A percentile compares a stretch with the other conserved stretches of the same genome.
These are phyloP conservation scores for Phytophthora cactorum DNA, from an alignment of 352 stramenopile species.

Conservation along the genomic window DNA sequence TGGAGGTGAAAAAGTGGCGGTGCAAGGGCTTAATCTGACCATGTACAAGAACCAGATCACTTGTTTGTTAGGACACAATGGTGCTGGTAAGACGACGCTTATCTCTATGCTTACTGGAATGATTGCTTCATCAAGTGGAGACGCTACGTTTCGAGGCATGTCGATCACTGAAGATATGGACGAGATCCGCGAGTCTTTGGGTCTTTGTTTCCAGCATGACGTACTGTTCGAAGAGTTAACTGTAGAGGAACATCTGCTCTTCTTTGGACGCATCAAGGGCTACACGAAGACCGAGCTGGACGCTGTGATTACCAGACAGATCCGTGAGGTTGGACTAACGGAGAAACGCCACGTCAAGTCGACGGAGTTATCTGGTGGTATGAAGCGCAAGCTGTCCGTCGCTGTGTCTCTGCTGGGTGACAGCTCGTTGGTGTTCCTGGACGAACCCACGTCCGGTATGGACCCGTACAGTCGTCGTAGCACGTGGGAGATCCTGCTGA, in stretches of 20 bases:
- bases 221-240: constrained; percentile 81
- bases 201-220: constrained; percentile 88
- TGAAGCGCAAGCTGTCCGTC: constrained; percentile 92
- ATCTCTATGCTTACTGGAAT: constrained; percentile 93
- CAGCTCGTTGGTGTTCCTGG: constrained; percentile 85
- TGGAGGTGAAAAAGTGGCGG: constrained; percentile 83
- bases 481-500: constrained; percentile 87
- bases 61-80: constrained; percentile 93
- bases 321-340: constrained; percentile 68
- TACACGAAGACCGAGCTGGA: constrained; percentile 43
- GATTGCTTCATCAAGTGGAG: constrained; percentile 57
- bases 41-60: constrained; percentile 95
- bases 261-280: constrained; percentile 76
- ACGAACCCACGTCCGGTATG: constrained; percentile 95
- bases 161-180: constrained; percentile 81
- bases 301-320: constrained; percentile 41
- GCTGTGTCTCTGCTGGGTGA: constrained; percentile 90
- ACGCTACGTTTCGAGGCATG: constrained; percentile 72
- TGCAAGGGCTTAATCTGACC: constrained; percentile 78
- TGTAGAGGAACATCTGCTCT: constrained; percentile 72
- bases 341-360: constrained; percentile 64
- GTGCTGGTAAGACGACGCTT: constrained; percentile 91
- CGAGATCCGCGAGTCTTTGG: constrained; percentile 68
- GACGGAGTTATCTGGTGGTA: constrained; percentile 83
- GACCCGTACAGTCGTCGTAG: constrained; percentile 95